Conservation (phyloP, 352 stramenopile species). For the Phytophthora fragariaefolia region DNA sequence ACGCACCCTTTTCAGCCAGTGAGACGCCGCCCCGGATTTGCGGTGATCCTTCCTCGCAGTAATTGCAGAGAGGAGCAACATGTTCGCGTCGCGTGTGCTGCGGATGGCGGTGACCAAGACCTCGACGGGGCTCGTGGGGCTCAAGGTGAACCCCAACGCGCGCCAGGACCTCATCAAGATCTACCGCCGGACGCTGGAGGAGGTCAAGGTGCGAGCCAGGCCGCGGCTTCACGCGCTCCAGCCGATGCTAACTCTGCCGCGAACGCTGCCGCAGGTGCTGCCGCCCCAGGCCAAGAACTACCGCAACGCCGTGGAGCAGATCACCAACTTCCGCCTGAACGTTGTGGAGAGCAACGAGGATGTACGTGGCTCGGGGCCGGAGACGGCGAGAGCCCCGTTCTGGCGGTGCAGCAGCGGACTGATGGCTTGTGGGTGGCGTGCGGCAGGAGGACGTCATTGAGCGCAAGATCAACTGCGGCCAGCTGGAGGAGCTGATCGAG, state of each 20-base stretch:
- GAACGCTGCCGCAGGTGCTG: conserved; percentile 49
- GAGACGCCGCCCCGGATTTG: conserved; percentile 22
- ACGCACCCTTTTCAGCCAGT: conserved; percentile 30
- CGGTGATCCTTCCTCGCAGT: conserved; percentile 35
- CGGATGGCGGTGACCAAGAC: conserved; percentile 90
- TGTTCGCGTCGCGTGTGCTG: conserved; percentile 86
- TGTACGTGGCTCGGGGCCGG: conserved; percentile 38
- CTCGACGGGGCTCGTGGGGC: conserved; percentile 84
- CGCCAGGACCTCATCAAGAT: conserved; percentile 86
- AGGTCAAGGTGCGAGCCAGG: conserved; percentile 63
- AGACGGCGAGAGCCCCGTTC: conserved; percentile 3
- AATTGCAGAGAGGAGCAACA: conserved; percentile 43
- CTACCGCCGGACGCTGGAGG: conserved; percentile 85
- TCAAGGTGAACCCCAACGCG: conserved; percentile 85
- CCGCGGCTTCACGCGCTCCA: background rate
- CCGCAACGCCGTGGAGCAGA: conserved; percentile 80
- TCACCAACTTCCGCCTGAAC: conserved; percentile 87
- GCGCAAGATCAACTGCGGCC: conserved; percentile 86
- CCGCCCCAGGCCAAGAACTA: conserved; percentile 75
- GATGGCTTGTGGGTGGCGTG: background rate
- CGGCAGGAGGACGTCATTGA: conserved; percentile 82
- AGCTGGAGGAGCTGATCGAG: conserved; percentile 90
- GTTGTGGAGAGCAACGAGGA: conserved; percentile 77
- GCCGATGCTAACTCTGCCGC: conserved; percentile 13
- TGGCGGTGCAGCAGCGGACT: conserved; percentile 20